Conservation (phyloP, 78 protist genomes). For the Corallochytrium limacisporum region DNA sequence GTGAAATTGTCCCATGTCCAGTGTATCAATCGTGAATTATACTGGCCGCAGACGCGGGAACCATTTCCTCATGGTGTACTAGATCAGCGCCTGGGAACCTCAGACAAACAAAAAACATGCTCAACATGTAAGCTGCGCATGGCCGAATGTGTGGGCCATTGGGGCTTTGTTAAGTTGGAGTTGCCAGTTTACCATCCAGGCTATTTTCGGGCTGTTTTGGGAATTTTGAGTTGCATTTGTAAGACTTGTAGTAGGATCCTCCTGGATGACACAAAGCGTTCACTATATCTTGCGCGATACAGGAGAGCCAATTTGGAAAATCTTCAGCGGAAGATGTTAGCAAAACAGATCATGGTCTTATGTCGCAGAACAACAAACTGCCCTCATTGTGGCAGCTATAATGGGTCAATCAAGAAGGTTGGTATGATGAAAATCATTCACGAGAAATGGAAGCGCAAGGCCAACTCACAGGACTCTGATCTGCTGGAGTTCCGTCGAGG, state of each 20-base stretch:
- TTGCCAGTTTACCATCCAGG: conserved; percentile 97
- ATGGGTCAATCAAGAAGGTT: conserved; percentile 73
- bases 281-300: neutral
- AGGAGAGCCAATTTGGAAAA: neutral
- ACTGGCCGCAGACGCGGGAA: neutral
- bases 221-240: conserved; percentile 45
- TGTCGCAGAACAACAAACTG: conserved; percentile 42
- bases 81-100: conserved; percentile 42
- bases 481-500: neutral
- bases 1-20: conserved; percentile 5
- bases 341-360: neutral
- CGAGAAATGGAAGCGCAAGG: conserved; percentile 35
- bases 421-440: conserved; percentile 62
- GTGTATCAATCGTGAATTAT: neutral
- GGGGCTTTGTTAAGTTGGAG: conserved; percentile 69
- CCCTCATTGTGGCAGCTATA: conserved; percentile 67
- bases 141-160: conserved; percentile 93
- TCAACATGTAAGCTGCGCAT: conserved; percentile 47
- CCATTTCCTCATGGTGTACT: conserved; percentile 14
- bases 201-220: conserved; percentile 4
- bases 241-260: conserved; percentile 29
- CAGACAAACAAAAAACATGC: conserved; percentile 18
- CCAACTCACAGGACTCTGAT: neutral
- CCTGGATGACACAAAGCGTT: neutral
- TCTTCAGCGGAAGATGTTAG: neutral